A percentile compares a stretch with the other conserved stretches of the same genome.
These are phyloP conservation scores for Phragmites australis DNA, from an alignment of 176 grass and related monocot genomes.

Conservation along the genomic window DNA sequence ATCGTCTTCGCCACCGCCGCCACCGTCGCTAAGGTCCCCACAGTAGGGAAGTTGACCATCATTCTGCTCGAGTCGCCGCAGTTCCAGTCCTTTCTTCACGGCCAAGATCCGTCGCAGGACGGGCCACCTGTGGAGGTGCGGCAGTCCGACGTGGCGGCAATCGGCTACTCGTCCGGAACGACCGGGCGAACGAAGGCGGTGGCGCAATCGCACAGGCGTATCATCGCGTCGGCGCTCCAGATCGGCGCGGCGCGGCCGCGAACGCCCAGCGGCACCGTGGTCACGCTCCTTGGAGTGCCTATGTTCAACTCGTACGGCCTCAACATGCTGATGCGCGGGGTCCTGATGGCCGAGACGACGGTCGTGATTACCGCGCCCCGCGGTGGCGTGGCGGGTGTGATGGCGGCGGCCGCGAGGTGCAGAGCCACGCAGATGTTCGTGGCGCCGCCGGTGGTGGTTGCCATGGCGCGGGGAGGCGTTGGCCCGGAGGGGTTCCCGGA, in stretches of 20 bases:
- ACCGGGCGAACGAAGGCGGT: conserved; percentile 11
- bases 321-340: conserved; percentile 5
- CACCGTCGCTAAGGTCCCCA: not conserved
- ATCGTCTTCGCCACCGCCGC: not conserved
- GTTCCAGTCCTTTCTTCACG: not conserved
- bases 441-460: conserved; percentile 2
- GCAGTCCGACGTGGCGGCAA: not conserved
- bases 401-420: not conserved
- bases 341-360: not conserved
- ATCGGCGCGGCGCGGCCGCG: not conserved
- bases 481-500: not conserved
- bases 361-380: not conserved
- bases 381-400: not conserved
- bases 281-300: conserved; percentile 13
- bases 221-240: not conserved
- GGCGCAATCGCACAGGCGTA: conserved; percentile 10
- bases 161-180: conserved; percentile 11
- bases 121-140: not conserved
- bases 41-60: not conserved
- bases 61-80: not conserved
- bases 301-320: conserved; percentile 15
- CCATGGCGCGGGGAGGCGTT: not conserved
- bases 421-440: conserved; percentile 17
- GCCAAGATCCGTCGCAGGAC: not conserved
- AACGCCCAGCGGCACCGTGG: not conserved